A percentile compares a stretch with the other conserved stretches of the same genome.
These are phyloP conservation scores for Fusarium pseudonygamai DNA, from an alignment of 2,329 filamentous ascomycete genomes.

Conservation along the genomic window DNA sequence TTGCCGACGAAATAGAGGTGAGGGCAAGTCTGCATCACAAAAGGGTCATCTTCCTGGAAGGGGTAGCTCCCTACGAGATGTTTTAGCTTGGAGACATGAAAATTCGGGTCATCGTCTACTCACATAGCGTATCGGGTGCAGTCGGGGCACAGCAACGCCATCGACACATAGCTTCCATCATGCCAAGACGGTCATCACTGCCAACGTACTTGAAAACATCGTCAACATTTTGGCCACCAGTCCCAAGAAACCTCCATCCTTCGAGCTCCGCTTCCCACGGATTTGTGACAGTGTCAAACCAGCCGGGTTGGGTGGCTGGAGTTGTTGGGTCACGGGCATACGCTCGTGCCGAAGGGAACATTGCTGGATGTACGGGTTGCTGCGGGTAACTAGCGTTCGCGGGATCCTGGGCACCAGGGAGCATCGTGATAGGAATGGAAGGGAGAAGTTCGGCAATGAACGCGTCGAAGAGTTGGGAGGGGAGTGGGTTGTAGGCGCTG, in stretches of 20 bases:
- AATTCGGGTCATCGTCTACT: constrained; percentile 48
- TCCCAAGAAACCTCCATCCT: constrained; percentile 87
- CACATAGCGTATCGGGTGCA: constrained; percentile 93
- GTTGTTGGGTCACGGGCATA: constrained; percentile 66
- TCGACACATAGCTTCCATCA: constrained; percentile 94
- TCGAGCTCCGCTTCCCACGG: constrained; percentile 92
- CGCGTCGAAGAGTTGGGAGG: constrained; percentile 83
- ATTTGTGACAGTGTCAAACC: constrained; percentile 91
- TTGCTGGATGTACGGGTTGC: constrained; percentile 90
- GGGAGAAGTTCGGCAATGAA: constrained; percentile 86
- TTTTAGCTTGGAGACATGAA: constrained; percentile 21
- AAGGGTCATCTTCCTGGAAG: constrained; percentile 92
- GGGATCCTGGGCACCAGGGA: constrained; percentile 86
- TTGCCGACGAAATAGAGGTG: constrained; percentile 92
- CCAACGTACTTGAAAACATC: constrained; percentile 93
- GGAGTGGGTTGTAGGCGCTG: constrained; percentile 84
- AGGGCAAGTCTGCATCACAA: constrained; percentile 85
- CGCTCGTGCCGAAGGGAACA: constrained; percentile 80
- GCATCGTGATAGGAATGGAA: constrained; percentile 85
- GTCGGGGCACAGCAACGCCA: constrained; percentile 95
- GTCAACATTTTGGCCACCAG: constrained; percentile 90
- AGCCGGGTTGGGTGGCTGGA: constrained; percentile 63
- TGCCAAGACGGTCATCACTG: constrained; percentile 77
- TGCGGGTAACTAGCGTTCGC: constrained; percentile 91
- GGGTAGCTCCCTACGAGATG: constrained; percentile 83